phyloP scores from a whole-genome alignment of 1,284 basidiomycete genomes.

The Ceratobasidium sp. region DNA sequence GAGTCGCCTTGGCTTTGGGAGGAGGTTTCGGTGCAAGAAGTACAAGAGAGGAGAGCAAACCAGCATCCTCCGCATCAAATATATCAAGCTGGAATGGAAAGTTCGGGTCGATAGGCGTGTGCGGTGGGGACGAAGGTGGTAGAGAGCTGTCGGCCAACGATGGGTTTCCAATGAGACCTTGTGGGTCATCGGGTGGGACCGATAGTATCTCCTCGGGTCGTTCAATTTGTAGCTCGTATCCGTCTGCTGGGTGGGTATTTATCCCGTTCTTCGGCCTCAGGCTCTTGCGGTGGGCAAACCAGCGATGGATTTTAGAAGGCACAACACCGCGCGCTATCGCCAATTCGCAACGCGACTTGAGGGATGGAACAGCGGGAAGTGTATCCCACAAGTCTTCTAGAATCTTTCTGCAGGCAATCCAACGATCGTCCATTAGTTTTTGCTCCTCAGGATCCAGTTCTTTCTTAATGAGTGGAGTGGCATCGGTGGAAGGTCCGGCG shows the following conservation, averaged over 20 bases:
- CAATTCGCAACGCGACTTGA: constrained; percentile 12
- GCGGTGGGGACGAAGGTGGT: constrained; percentile 24
- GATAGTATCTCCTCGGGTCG: not conserved
- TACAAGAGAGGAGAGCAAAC: not conserved
- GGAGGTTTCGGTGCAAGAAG: not conserved
- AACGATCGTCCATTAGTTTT: not conserved
- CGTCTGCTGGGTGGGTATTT: constrained; percentile 9
- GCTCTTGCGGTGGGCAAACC: not conserved
- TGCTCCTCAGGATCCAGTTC: not conserved
- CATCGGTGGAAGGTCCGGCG: not conserved
- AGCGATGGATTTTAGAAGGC: not conserved
- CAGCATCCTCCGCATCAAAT: not conserved
- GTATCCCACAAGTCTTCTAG: not conserved
- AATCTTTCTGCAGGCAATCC: not conserved
- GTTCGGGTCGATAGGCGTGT: not conserved
- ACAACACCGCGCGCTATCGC: constrained; percentile 7
- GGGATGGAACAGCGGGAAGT: constrained; percentile 18
- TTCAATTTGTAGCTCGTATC: constrained; percentile 1
- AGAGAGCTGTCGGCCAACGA: not conserved
- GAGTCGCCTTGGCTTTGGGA: not conserved
- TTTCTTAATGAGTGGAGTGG: not conserved
- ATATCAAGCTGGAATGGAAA: not conserved
- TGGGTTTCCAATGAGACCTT: not conserved
- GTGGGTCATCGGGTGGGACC: not conserved
- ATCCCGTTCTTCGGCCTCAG: not conserved